Evolutionary conservation across 805 yeast genomes (phyloP), one percentile per base, ranked within the genome.

Genomic region (Saccharomyces paradoxus): DNA sequence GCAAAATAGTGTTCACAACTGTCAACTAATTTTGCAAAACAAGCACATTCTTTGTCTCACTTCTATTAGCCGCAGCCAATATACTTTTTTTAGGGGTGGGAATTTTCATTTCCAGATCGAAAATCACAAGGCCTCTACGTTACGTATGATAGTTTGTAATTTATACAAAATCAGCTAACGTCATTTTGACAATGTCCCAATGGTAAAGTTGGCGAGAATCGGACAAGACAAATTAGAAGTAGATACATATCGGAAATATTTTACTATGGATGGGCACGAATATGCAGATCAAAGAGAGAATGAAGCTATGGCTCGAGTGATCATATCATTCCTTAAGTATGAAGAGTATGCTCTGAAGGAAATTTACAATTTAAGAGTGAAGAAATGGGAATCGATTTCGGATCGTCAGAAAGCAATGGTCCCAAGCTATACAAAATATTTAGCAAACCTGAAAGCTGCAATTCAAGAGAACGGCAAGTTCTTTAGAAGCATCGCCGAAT

Each of bases 401-500:
- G 51, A 53, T 0, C 66, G 67, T 6, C 84, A 82, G 44, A 60
- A 71, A 54, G 55, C 51, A 14, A 62, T 79, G 13, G 50, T 82
- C 2, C 76, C 81, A 0, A 80, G 82, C 81, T 80, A 74, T 60
- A 69, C 71, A 0, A 48, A 61, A 12, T 75, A 80, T 59, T 58
- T 77, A 4, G 64, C 67, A 2, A 64, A 71, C 37, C 51, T 81
- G 21, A 41, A 66, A 0, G 62, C 63, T 44, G 76, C 77, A 0
- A 58, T 60, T 46, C 28, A 52, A 9, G 30, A 30, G 3, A 60
- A 57, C 41, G 52, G 54, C 12, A 17, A 22, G 10, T 56, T 60
- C 41, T 50, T 52, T 13, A 48, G n/a, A 17, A 41, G 30, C 14
- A 50, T 55, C 7, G 50, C 49, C 14, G 31, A 29, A 5, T 50